Base-by-base conservation (phyloP, 768 basidiomycete genomes). In the Collybia mongolica region DNA sequence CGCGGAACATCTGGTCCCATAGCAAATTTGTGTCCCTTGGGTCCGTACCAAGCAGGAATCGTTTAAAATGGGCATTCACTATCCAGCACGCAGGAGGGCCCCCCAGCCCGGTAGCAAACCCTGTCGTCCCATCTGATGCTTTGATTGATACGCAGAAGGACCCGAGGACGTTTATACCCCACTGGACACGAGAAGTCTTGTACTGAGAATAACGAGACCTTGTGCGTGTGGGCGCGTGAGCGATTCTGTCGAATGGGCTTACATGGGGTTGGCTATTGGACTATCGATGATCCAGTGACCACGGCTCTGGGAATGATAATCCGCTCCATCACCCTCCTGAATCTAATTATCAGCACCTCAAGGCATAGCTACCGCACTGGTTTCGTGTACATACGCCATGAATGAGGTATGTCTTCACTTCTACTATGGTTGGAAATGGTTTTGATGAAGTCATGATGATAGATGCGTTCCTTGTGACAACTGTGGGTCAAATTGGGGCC, bases 11-110 rank as follows among this genome's bases (percentile, higher is more conserved):
- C 52, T 66, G 65, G 51, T 66, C 65, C 53, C 54, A 60, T 28
- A 66, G 56, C 38, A 62, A 53, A 46, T 65, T 65, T 18, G 61
- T 60, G 47, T 64, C 57, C 38, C 65, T 56, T 17, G 65, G 65
- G 42, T 66, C 65, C 17, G 57, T 59, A 19, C 64, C 64, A 19
- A 66, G 38, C 22, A 66, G 60, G 55, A 66, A 65, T 44, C 65
- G 59, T 49, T 62, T 53, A 42, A 66, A 55, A 46, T 66, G 65
- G 46, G 63, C 53, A 22, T 54, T 49, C 18, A 66, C 63, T 39
- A 66, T 65, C 65, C 65, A 66, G 51, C 65, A 66, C 3, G 60
- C 63, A 5, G 65, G 65, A 3, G 65, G 65, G 20, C 65, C 65
- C 39, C 65, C 65, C 37, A 66, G 60, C 15, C 65, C 65, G 17